A percentile compares a stretch with the other conserved stretches of the same genome.
Evolutionary conservation across 345 rosid species (phyloP).

Genomic region (Diplotaxis tenuifolia): DNA sequence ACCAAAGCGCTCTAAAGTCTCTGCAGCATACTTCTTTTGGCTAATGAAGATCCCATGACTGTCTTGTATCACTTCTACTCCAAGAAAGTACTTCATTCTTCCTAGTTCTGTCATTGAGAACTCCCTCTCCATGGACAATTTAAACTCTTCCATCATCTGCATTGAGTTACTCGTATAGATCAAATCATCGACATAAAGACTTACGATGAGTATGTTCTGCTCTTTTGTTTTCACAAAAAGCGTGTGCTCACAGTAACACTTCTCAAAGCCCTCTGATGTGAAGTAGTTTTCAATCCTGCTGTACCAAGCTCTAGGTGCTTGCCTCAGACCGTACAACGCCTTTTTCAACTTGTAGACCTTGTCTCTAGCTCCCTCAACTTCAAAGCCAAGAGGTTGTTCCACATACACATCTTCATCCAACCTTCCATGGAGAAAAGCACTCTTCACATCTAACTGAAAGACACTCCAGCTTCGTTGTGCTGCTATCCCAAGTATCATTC

Average conservation of each 20-base stretch:
- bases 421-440: background rate
- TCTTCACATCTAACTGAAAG: background rate
- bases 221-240: background rate
- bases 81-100: too few relatives aligned
- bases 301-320: background rate
- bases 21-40: too few relatives aligned
- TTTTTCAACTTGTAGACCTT: background rate
- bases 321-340: background rate
- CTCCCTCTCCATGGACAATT: too few relatives aligned
- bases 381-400: background rate
- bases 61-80: too few relatives aligned
- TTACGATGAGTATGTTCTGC: background rate
- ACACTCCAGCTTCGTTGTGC: background rate
- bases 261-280: background rate
- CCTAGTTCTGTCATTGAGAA: too few relatives aligned
- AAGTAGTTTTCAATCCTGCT: background rate
- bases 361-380: background rate
- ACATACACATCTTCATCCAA: background rate
- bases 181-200: background rate
- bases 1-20: too few relatives aligned
- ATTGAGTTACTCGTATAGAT: background rate
- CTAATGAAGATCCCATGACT: too few relatives aligned
- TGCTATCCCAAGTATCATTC: background rate
- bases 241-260: background rate
- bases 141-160: background rate